These are phyloP conservation scores for Diaporthe batatas DNA, from an alignment of 2,329 filamentous ascomycete genomes.

Conservation along the genomic window DNA sequence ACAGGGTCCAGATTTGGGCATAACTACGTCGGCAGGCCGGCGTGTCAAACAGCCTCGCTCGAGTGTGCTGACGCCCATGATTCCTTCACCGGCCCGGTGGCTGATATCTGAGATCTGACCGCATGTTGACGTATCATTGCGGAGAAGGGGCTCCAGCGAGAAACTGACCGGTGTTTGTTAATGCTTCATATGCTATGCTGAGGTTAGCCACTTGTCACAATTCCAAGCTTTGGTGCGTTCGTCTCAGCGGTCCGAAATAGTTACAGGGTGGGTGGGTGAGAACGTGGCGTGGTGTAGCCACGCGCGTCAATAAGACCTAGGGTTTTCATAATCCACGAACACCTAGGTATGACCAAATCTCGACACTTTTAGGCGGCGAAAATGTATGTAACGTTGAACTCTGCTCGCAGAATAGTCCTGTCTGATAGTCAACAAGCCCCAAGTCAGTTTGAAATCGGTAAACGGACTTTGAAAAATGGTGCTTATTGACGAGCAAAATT, in stretches of 20 bases:
- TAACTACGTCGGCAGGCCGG: no score
- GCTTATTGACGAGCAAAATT: background rate
- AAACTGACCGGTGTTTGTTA: background rate
- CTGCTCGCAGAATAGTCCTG: background rate
- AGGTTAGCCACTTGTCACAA: background rate
- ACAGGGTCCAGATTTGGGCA: background rate
- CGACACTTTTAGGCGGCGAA: background rate
- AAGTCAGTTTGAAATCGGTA: background rate
- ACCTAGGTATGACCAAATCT: background rate
- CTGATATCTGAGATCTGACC: constrained; percentile 1
- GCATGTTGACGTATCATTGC: background rate
- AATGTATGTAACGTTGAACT: background rate
- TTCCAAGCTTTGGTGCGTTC: background rate
- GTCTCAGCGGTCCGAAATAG: background rate
- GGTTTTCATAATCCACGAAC: background rate
- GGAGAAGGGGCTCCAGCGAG: background rate
- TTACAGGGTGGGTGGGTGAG: background rate
- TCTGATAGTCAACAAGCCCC: background rate
- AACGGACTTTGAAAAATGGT: background rate
- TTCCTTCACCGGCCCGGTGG: constrained; percentile 13
- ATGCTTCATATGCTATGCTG: background rate
- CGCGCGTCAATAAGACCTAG: background rate
- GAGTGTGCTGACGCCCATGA: constrained; percentile 1
- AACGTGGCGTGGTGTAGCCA: no score
- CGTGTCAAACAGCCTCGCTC: constrained; percentile 7